Percentiles rank a stretch among this genome's conserved stretches.
phyloP scores from a whole-genome alignment of 2,329 filamentous ascomycete species.

The Rhexocercosporidium sp. region DNA sequence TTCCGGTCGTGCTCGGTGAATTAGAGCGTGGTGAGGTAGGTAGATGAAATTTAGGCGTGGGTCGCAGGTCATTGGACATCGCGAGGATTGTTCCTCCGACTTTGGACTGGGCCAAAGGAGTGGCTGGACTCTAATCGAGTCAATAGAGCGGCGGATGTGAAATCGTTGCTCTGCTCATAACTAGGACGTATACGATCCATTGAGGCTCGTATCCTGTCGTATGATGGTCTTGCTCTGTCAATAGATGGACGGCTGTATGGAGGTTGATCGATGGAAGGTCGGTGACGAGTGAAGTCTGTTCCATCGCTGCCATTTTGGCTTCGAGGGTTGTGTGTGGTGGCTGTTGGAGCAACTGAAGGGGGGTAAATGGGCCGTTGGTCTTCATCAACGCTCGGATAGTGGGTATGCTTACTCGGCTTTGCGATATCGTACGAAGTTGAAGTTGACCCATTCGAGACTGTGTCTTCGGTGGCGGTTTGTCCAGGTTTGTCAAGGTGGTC shows the following conservation, averaged over 20 bases:
- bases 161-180: constrained; percentile 88
- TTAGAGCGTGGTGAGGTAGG: constrained; percentile 13
- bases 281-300: constrained; percentile 81
- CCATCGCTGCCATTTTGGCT: constrained; percentile 94
- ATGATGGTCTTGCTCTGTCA: constrained; percentile 79
- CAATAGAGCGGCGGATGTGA: constrained; percentile 87
- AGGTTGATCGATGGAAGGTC: constrained; percentile 60
- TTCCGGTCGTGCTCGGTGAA: constrained; percentile 20
- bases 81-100: constrained; percentile 31
- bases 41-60: background rate
- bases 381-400: constrained; percentile 75
- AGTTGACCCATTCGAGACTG: constrained; percentile 53
- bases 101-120: constrained; percentile 36
- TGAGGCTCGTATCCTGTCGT: constrained; percentile 82
- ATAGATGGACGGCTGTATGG: constrained; percentile 44
- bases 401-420: constrained; percentile 54
- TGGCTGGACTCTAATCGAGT: constrained; percentile 80
- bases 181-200: constrained; percentile 85
- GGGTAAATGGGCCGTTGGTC: constrained; percentile 93
- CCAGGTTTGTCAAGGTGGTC: constrained; percentile 61
- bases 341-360: constrained; percentile 80
- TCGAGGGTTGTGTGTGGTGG: constrained; percentile 75
- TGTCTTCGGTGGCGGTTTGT: constrained; percentile 22
- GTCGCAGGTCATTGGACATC: constrained; percentile 31
- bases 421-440: constrained; percentile 64